Evolutionary conservation across 2,329 filamentous ascomycete genomes (phyloP), one percentile per base, ranked within the genome.

Genomic region (Ilyonectria sp.): DNA sequence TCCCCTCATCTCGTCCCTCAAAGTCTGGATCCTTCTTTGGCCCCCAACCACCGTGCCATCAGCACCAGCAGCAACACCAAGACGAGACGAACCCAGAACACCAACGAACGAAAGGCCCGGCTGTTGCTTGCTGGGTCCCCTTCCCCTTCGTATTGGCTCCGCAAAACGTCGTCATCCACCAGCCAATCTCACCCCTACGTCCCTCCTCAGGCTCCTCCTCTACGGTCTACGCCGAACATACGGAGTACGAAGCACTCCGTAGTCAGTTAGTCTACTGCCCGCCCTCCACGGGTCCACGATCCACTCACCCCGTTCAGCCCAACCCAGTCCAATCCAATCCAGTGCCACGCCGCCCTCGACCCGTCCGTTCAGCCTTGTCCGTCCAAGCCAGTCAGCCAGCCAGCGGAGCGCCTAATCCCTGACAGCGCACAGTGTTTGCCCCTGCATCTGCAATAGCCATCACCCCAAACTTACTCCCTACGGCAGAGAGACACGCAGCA

Each of bases 401-500:
- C 50, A 60, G 53, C 60, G 60, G 55, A 63, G 65, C 65, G 65
- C 65, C 56, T 57, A 54, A 60, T 68, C 65, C 65, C 67, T 63
- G 56, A 49, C 63, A 64, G 40, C 63, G 40, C 63, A 64, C 67
- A 59, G 56, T 67, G 63, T 49, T 63, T 66, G 65, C 74, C 72
- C 74, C 74, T 76, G 74, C 71, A 67, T 75, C 71, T 70, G 69
- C 66, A 64, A 63, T 53, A 69, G 63, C 69, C 65, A 33, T 67
- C 68, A 68, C 71, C 64, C 71, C 68, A 70, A 69, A 70, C 65
- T 60, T 69, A 62, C 63, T 70, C 63, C 67, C 66, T 72, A 69
- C 73, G 72, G 61, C 63, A 69, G 62, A 74, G 71, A 74, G 70
- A 72, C 74, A 75, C 74, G 71, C 71, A 75, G 62, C 65, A 67